These are phyloP conservation scores for Chloromonas sp. DNA, from an alignment of 163 green algal genomes.

Conservation along the genomic window DNA sequence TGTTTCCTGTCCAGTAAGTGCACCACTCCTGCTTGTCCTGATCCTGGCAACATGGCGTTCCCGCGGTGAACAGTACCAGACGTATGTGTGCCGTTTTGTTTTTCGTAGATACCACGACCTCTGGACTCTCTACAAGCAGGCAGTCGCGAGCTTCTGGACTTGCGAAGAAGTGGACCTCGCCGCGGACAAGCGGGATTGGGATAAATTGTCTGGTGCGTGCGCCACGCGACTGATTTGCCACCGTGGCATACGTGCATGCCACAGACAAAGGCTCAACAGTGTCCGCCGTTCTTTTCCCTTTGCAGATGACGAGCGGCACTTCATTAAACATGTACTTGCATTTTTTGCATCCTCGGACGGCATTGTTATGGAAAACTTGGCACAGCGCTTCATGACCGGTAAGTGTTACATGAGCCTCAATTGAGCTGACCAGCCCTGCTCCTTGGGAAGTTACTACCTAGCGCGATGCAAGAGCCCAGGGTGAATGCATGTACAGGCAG, in stretches of 20 bases:
- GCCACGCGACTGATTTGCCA: too few relatives aligned
- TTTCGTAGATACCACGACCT: conserved; percentile 55
- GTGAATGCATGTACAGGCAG: conserved; percentile 58
- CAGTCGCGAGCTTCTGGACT: conserved; percentile 95
- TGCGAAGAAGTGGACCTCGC: conserved; percentile 82
- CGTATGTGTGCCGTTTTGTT: neutral
- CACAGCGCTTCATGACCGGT: conserved; percentile 71
- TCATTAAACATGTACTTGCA: conserved; percentile 82
- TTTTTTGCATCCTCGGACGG: conserved; percentile 87
- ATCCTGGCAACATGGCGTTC: neutral
- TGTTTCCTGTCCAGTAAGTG: conserved; percentile 42
- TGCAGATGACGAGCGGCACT: conserved; percentile 75
- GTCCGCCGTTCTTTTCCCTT: neutral
- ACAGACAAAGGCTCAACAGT: neutral
- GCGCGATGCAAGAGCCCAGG: conserved; percentile 24
- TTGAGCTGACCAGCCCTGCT: too few relatives aligned
- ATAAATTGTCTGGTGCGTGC: conserved; percentile 48
- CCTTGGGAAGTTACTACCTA: neutral
- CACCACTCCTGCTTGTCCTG: neutral
- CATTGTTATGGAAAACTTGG: conserved; percentile 89
- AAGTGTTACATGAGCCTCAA: conserved; percentile 33
- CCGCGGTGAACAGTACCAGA: neutral
- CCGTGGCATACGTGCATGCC: too few relatives aligned
- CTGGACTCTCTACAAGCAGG: conserved; percentile 95
- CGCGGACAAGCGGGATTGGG: conserved; percentile 73